These are phyloP conservation scores for Hygrophila difformis DNA, from an alignment of 257 asterid genomes.

Conservation along the genomic window DNA sequence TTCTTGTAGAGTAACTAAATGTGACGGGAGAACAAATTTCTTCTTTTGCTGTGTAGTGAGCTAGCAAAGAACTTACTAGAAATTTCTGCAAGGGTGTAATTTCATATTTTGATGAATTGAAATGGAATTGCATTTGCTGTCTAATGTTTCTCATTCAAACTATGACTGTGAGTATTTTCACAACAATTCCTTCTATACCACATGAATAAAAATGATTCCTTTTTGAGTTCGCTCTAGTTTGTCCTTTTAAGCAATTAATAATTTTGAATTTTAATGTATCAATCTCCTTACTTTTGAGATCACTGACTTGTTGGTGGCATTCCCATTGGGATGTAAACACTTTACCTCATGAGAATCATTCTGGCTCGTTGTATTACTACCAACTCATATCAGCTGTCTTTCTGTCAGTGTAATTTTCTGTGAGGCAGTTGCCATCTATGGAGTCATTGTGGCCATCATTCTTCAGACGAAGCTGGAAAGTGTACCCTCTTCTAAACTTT, in stretches of 20 bases:
- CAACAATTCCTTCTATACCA: neutral
- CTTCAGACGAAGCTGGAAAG: constrained; percentile 97
- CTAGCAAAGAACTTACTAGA: neutral
- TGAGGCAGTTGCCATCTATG: constrained; percentile 98
- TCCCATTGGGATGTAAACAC: no score
- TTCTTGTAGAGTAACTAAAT: neutral
- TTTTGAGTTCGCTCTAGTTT: neutral
- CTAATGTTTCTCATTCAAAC: neutral
- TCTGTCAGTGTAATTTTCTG: constrained; percentile 83
- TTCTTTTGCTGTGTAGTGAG: neutral
- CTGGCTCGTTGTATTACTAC: constrained; percentile 3
- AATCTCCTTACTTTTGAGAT: neutral
- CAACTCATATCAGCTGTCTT: constrained; percentile 11
- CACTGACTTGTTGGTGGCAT: no score
- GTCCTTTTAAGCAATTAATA: neutral
- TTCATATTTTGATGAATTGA: neutral
- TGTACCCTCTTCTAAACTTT: constrained; percentile 64
- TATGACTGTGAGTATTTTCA: neutral
- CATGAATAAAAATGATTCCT: neutral
- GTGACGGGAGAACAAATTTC: neutral
- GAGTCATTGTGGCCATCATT: constrained; percentile 97
- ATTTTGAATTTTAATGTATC: neutral
- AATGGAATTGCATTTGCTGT: neutral
- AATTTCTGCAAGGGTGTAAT: neutral
- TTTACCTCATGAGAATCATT: neutral